Base-by-base conservation (phyloP, 345 rosid genomes). In the Pseudoturritis turrita region DNA sequence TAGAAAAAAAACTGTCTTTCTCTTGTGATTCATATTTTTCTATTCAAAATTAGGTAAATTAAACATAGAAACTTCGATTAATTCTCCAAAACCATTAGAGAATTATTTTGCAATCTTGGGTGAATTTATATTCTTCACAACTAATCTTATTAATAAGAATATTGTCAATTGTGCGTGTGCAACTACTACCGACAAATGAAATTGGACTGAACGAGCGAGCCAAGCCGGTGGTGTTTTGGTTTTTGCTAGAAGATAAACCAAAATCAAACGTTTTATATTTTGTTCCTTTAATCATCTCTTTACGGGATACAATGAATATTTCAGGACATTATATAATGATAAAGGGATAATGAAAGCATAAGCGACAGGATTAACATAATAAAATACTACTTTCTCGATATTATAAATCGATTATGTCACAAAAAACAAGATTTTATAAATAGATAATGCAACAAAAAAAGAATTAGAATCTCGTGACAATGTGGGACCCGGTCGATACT, bases 391-490 rank as follows among this genome's bases (percentile, higher is more conserved):
- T 72, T 26, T 31, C n/a, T 52, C 55, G 29, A 36, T 39, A 10
- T 58, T 31, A 25, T 10, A 18, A 41, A 41, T 29, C 15, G 35
- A 49, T 65, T 14, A 65, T 60, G 17, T 3, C 12, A 26, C 14
- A 10, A 45, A 46, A 46, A 31, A n/a, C n/a, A n/a, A n/a, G n/a
- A n/a, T n/a, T n/a, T n/a, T n/a, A n/a, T n/a, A 47, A 55, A 45
- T 22, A 11, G 54, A 62, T 62, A 29, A 72, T 69, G 31, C n/a
- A 23, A 49, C n/a, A n/a, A 46, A 3, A 31, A 64, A 47, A 47
- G n/a, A 61, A 40, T 19, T 51, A 64, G 55, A 64, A 73, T 18
- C 71, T 55, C 71, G 71, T 64, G 77, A 73, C 65, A 6, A 13
- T 46, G 41, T 25, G 70, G 76, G 77, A 45, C 77, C 76, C 55